Base-by-base conservation (phyloP, 2,329 filamentous ascomycete genomes). In the Curvularia spicifera region DNA sequence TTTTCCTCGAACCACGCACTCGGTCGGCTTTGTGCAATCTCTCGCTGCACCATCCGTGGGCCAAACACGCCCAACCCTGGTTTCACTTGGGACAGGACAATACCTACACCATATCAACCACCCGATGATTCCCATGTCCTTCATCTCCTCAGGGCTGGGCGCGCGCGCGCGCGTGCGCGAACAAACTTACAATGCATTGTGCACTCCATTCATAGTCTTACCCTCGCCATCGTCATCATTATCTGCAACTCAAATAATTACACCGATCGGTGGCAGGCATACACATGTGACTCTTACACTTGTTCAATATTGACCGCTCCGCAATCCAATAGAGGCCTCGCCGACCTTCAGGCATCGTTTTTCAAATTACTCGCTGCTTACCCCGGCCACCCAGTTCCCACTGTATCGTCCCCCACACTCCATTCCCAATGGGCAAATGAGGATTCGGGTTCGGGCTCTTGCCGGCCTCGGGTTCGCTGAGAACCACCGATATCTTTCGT, bases 271-370 rank as follows among this genome's bases (percentile, higher is more conserved):
- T 49, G 26, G 13, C 35, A 54, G 26, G 9, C 35, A 54, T 43
- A 39, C 45, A 49, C 44, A 18, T 49, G 37, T 40, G 18, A 40
- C 33, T 49, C 51, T 24, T 57, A 39, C 28, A 45, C 44, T 44
- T 53, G 51, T 29, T 44, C 35, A 48, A 53, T 53, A n/a, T 39
- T 24, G 54, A 42, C 49, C 43, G 49, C 39, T 42, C 33, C 54
- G 22, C 35, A 26, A 40, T 37, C 8, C 43, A 57, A 42, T 43
- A 53, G 24, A 47, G 33, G 37, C 51, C 24, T 57, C 55, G 55
- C 55, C 55, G 55, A 54, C 50, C 33, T 46, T 40, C 51, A 57
- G 45, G 44, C 55, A 48, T 54, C 24, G 35, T 57, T 53, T 54
- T 54, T 51, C 55, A 54, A 54, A 54, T 57, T 2, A 35, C 13